Percentiles rank a stretch among this genome's conserved stretches.
Evolutionary conservation across 2,329 filamentous ascomycete genomes (phyloP).

Genomic region (Alternaria ethzedia): DNA sequence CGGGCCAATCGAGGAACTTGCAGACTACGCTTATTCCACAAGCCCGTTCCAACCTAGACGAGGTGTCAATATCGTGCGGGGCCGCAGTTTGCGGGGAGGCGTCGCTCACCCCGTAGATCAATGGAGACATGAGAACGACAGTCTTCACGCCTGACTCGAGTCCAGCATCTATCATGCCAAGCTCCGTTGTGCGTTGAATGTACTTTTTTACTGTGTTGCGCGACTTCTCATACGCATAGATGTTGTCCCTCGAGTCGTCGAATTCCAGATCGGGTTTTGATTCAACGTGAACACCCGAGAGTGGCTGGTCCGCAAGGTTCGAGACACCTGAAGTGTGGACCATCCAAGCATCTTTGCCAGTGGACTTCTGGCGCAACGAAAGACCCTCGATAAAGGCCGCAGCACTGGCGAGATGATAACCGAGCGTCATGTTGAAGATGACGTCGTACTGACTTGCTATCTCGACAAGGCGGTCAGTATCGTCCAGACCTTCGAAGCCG

Average conservation of each 20-base stretch:
- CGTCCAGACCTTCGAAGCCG: background rate
- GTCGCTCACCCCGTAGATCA: slow-evolving; percentile 2
- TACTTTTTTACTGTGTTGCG: background rate
- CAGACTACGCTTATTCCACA: slow-evolving; percentile 4
- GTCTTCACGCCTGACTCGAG: background rate
- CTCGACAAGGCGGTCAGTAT: background rate
- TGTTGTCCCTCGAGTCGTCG: background rate
- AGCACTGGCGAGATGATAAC: background rate
- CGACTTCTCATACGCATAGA: background rate
- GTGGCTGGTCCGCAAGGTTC: background rate
- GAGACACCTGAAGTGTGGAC: slow-evolving; percentile 3
- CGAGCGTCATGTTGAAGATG: slow-evolving; percentile 1
- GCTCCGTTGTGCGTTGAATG: background rate
- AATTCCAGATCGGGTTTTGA: background rate
- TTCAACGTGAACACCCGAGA: background rate
- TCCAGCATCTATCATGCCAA: slow-evolving; percentile 1
- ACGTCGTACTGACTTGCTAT: slow-evolving; percentile 3
- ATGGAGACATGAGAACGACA: background rate
- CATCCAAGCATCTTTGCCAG: slow-evolving; percentile 1
- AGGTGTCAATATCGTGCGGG: background rate
- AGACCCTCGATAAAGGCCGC: background rate
- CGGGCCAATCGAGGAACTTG: slow-evolving; percentile 1
- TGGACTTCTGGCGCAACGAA: background rate
- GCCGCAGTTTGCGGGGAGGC: background rate
- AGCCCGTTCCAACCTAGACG: background rate